Conservation (phyloP, 163 green algal genomes). For the Prototheca cutis region DNA sequence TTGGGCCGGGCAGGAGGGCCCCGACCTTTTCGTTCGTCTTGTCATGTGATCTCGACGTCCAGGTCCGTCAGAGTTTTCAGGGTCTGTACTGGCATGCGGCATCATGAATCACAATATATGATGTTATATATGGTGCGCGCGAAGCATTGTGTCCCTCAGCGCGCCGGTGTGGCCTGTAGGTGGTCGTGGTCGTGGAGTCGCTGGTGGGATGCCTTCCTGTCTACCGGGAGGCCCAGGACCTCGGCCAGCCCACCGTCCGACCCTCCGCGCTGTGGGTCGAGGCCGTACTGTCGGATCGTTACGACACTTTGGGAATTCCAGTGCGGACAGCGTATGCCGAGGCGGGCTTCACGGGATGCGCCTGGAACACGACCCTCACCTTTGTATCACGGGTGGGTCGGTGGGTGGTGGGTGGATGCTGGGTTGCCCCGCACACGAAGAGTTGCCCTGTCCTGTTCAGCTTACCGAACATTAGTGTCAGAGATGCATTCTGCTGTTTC, state of each 20-base stretch:
- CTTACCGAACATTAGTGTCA: too few species aligned
- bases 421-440: too few species aligned
- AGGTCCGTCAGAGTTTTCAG: constrained; percentile 9
- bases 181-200: constrained; percentile 14
- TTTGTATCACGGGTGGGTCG: constrained; percentile 11
- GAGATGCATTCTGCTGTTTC: too few species aligned
- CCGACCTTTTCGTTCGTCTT: constrained; percentile 14
- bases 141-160: not conserved
- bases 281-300: constrained; percentile 8
- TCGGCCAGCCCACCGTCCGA: not conserved
- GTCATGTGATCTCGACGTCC: constrained; percentile 12
- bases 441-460: too few species aligned
- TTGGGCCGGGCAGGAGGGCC: not conserved
- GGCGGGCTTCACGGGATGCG: not conserved
- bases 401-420: too few species aligned
- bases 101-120: too few species aligned
- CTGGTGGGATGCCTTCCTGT: constrained; percentile 17
- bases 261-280: constrained; percentile 17
- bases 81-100: not conserved
- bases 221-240: constrained; percentile 3
- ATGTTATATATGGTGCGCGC: not conserved
- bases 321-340: constrained; percentile 12
- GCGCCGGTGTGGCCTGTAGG: constrained; percentile 5
- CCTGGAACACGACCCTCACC: constrained; percentile 18
- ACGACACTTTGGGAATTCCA: constrained; percentile 17